Evolutionary conservation across 192 early-diverging fungal species (phyloP), one percentile per base, ranked within the genome.

Genomic region (Coemansia sp.): DNA sequence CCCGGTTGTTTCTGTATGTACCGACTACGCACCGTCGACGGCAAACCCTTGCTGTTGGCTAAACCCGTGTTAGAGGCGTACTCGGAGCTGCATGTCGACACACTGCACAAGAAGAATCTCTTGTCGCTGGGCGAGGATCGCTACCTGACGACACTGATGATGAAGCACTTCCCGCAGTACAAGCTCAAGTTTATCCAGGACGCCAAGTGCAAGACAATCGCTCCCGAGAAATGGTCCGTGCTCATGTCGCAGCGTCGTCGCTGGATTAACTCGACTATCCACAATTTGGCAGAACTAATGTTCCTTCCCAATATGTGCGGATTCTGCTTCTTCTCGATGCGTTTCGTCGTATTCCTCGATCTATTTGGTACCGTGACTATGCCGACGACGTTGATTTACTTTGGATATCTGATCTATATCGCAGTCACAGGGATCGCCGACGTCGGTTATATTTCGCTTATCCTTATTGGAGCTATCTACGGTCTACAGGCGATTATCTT

Each of bases 191-290:
- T 98, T 62, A 94, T 91, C 12, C 85, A 91, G 6, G 90, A 97
- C 73, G 98, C 98, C 50, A 87, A 86, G 65, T 95, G 95, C 81
- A 85, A 77, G 71, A 99, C 98, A 11, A 89, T 92, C 9, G 96
- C 91, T 2, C 98, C 98, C 3, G 95, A 97, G 70, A 85, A 88
- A 53, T 98, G 94, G 91, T 79, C 84, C 1, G 85, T 99, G 8
- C 79, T 99, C 49, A 74, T 97, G 11, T 98, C 96, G 9, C 97
- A 99, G 82, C 87, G 97, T 22, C 92, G 97, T 71, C 91, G 97
- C 15, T 99, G 97, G 97, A 99, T 99, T 84, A 99, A 99, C 85
- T 98, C 96, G 13, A 99, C 97, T 0, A 89, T 99, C 18, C 97
- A 99, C 78, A 99, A 99, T 70, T 73, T 98, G 72, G 82, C 95